Evolutionary conservation across 257 asterid species (phyloP).

Genomic region (Osmanthus fragrans): DNA sequence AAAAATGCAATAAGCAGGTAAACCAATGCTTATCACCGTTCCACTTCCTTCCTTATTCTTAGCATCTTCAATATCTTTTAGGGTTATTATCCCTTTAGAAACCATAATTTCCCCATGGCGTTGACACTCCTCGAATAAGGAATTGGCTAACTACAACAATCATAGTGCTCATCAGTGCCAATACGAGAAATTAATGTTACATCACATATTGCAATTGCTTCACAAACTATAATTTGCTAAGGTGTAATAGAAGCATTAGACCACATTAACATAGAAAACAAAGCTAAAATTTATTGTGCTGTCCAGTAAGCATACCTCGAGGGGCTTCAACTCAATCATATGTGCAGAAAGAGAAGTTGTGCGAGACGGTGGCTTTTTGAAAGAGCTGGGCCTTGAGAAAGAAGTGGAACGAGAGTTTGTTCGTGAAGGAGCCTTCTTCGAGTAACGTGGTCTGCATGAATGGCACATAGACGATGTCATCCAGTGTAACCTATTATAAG

Average conservation of each 20-base stretch:
- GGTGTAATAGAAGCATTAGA: background rate
- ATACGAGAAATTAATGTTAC: constrained; percentile 3
- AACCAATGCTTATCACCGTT: constrained; percentile 58
- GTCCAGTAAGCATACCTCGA: constrained; percentile 53
- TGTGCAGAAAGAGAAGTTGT: constrained; percentile 44
- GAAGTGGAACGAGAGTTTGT: constrained; percentile 48
- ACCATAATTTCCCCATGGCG: constrained; percentile 62
- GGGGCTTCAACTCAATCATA: constrained; percentile 77
- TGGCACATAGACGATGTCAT: constrained; percentile 7
- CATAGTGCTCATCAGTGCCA: constrained; percentile 18
- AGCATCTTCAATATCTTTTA: constrained; percentile 77
- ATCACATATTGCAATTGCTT: background rate
- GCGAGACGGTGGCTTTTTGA: constrained; percentile 53
- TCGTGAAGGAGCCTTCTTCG: constrained; percentile 44
- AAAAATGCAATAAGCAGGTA: constrained; percentile 84
- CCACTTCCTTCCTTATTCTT: constrained; percentile 54
- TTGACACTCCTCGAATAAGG: constrained; percentile 67
- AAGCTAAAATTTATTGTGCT: background rate
- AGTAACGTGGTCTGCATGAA: constrained; percentile 64
- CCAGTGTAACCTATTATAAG: background rate
- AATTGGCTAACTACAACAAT: constrained; percentile 56
- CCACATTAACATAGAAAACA: background rate
- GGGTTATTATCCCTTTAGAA: constrained; percentile 63
- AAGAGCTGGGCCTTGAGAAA: constrained; percentile 54
- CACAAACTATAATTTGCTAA: background rate